Evolutionary conservation across 2,329 filamentous ascomycete genomes (phyloP).

Genomic region (Paraconiothyrium brasiliense): DNA sequence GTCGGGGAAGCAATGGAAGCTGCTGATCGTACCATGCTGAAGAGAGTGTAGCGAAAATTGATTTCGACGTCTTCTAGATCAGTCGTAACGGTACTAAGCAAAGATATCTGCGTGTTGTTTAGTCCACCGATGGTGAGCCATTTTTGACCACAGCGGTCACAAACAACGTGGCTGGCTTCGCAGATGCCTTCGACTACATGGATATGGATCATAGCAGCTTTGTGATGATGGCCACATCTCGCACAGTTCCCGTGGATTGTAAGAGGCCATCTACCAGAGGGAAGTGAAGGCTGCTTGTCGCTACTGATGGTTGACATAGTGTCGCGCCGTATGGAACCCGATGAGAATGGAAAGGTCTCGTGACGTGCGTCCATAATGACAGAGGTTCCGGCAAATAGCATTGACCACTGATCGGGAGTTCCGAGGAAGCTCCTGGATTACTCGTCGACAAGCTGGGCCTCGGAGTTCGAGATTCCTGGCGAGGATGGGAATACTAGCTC

Average conservation of each 20-base stretch:
- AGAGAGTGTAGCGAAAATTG: conserved; percentile 28
- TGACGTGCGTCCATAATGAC: conserved; percentile 10
- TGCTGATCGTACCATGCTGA: conserved; percentile 33
- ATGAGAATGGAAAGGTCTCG: conserved; percentile 3
- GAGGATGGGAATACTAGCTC: background rate
- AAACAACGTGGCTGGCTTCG: conserved; percentile 30
- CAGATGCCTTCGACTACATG: conserved; percentile 22
- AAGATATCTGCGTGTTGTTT: conserved; percentile 36
- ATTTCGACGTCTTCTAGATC: conserved; percentile 29
- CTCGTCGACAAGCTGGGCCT: background rate
- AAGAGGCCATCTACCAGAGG: conserved; percentile 32
- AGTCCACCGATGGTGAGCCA: conserved; percentile 38
- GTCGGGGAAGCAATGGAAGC: conserved; percentile 27
- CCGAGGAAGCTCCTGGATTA: background rate
- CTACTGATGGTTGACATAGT: conserved; percentile 32
- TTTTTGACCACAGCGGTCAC: conserved; percentile 33
- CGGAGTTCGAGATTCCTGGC: background rate
- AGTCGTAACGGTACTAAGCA: conserved; percentile 32
- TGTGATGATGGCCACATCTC: conserved; percentile 40
- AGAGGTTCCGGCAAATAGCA: background rate
- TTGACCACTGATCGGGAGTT: background rate
- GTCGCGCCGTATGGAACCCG: conserved; percentile 19
- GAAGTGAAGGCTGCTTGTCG: conserved; percentile 20
- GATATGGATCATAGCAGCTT: conserved; percentile 31
- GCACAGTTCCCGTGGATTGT: conserved; percentile 40